A percentile compares a stretch with the other conserved stretches of the same genome.
These are phyloP conservation scores for Entomortierella lignicola DNA, from an alignment of 192 early-diverging fungal species.

Conservation along the genomic window DNA sequence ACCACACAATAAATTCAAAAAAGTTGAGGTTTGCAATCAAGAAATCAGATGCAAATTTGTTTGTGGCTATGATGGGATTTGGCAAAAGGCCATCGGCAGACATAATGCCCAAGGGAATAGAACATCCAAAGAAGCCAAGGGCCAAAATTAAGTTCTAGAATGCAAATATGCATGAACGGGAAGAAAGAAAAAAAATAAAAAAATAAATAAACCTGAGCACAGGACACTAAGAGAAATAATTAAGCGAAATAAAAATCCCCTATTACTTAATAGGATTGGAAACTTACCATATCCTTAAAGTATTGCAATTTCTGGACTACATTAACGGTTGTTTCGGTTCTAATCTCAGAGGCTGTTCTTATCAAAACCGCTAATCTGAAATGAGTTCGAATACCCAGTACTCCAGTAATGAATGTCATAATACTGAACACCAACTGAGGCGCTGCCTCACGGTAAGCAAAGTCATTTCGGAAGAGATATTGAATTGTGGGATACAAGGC, in stretches of 20 bases:
- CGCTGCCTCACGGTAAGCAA: constrained; percentile 23
- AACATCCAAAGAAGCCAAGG: constrained; percentile 30
- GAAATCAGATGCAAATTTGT: constrained; percentile 49
- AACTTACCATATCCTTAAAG: constrained; percentile 53
- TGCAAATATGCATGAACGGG: too few species aligned
- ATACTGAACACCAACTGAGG: constrained; percentile 45
- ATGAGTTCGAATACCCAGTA: constrained; percentile 26
- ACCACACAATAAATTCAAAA: constrained; percentile 52
- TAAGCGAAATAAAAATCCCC: neutral
- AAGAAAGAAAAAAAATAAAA: neutral
- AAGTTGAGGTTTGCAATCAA: constrained; percentile 53
- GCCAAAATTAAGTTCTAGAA: constrained; percentile 41
- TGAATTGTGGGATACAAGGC: constrained; percentile 35
- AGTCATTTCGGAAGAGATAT: constrained; percentile 36
- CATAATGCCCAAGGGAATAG: constrained; percentile 27
- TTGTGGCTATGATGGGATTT: constrained; percentile 14
- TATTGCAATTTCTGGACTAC: constrained; percentile 46
- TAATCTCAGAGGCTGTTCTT: constrained; percentile 8
- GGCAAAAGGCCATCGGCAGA: constrained; percentile 32
- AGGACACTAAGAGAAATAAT: neutral
- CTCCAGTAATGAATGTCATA: constrained; percentile 30
- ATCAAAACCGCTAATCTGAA: constrained; percentile 23
- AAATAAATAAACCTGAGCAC: neutral
- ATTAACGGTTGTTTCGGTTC: constrained; percentile 28
- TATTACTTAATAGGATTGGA: neutral